These are phyloP conservation scores for Penicillium psychrosexuale DNA, from an alignment of 2,329 filamentous ascomycete species.

Conservation along the genomic window DNA sequence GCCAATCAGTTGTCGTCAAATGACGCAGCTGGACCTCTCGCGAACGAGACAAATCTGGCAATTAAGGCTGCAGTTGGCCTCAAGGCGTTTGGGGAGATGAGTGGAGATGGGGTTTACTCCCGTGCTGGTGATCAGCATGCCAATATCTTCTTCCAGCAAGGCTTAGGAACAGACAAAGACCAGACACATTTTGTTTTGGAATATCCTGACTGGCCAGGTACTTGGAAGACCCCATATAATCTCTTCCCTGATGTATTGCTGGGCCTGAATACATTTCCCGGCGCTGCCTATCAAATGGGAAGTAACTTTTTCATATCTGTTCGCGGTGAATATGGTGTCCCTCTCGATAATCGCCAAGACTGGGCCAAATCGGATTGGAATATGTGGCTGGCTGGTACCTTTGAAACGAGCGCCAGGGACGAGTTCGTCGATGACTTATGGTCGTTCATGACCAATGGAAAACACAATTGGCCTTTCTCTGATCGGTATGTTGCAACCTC, in stretches of 20 bases:
- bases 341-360: constrained; percentile 40
- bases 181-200: constrained; percentile 43
- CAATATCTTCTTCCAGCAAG: constrained; percentile 33
- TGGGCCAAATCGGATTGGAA: constrained; percentile 49
- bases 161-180: constrained; percentile 34
- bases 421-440: constrained; percentile 43
- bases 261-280: constrained; percentile 38
- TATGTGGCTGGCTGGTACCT: constrained; percentile 42
- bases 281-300: constrained; percentile 36
- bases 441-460: constrained; percentile 42
- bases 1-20: constrained; percentile 43
- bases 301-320: constrained; percentile 38
- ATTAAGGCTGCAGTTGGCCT: constrained; percentile 49
- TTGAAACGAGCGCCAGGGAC: constrained; percentile 27
- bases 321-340: constrained; percentile 37
- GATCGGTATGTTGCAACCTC: constrained; percentile 43
- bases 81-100: constrained; percentile 45
- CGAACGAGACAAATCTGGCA: constrained; percentile 48
- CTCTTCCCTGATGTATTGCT: constrained; percentile 43
- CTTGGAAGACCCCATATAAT: constrained; percentile 43
- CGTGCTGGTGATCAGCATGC: constrained; percentile 36
- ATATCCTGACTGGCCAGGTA: constrained; percentile 33
- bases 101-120: constrained; percentile 37
- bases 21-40: constrained; percentile 40
- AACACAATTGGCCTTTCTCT: constrained; percentile 45